Conservation (phyloP, 1,284 basidiomycete species). For the Trichosporon faecale region DNA sequence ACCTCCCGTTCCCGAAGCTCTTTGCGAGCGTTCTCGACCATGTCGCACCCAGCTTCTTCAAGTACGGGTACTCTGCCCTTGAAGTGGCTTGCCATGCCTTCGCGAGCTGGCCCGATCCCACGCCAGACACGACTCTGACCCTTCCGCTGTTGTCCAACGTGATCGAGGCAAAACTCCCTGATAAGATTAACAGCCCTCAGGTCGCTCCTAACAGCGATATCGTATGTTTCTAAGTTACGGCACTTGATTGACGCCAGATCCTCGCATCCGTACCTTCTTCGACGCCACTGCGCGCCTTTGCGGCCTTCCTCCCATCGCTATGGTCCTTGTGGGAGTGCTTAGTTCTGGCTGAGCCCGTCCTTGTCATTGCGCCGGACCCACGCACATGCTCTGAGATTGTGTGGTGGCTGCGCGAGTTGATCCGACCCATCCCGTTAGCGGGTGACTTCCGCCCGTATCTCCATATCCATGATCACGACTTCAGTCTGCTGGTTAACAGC, state of each 20-base stretch:
- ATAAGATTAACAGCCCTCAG: slow-evolving; percentile 68
- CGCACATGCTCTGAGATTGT: slow-evolving; percentile 71
- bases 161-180: slow-evolving; percentile 68
- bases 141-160: slow-evolving; percentile 77
- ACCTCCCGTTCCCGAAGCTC: slow-evolving; percentile 77
- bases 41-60: slow-evolving; percentile 73
- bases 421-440: slow-evolving; percentile 83
- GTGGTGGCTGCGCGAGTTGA: slow-evolving; percentile 85
- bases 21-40: slow-evolving; percentile 67
- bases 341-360: slow-evolving; percentile 78
- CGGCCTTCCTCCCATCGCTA: slow-evolving; percentile 70
- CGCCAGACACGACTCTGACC: slow-evolving; percentile 63
- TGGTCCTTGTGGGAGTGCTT: slow-evolving; percentile 94
- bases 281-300: slow-evolving; percentile 68
- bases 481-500: slow-evolving; percentile 69
- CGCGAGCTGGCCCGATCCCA: slow-evolving; percentile 71
- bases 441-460: slow-evolving; percentile 90
- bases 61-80: slow-evolving; percentile 71
- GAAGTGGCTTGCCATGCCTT: slow-evolving; percentile 84
- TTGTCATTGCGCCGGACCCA: slow-evolving; percentile 79
- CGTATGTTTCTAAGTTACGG: neutral
- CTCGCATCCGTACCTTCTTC: slow-evolving; percentile 72
- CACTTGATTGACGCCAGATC: slow-evolving; percentile 56
- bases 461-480: slow-evolving; percentile 90
- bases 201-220: slow-evolving; percentile 21